phyloP scores from a whole-genome alignment of 495 filamentous ascomycete genomes.

The Echria macrotheca region DNA sequence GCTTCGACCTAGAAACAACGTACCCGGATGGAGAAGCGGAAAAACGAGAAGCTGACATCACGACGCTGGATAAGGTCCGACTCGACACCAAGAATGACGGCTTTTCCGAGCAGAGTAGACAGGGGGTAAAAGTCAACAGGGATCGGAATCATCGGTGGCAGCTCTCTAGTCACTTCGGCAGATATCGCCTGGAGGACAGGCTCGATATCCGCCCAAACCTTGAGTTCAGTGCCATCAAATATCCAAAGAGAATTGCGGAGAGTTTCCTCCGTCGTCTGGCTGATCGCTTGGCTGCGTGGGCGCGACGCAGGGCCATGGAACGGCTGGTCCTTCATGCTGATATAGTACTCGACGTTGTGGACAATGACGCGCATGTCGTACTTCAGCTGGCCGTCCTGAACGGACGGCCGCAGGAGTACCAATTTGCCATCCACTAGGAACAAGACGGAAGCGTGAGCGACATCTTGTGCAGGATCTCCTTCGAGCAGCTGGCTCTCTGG shows the following conservation, averaged over 20 bases:
- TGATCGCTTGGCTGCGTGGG: constrained; percentile 16
- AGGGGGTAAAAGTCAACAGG: constrained; percentile 87
- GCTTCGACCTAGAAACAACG: too few species aligned
- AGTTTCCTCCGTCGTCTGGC: constrained; percentile 39
- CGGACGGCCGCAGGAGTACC: constrained; percentile 81
- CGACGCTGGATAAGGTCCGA: constrained; percentile 85
- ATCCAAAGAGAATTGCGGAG: constrained; percentile 89
- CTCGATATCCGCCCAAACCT: constrained; percentile 87
- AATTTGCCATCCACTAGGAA: constrained; percentile 96
- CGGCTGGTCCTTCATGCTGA: constrained; percentile 81
- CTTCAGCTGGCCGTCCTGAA: constrained; percentile 71
- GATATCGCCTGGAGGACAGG: constrained; percentile 68
- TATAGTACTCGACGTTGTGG: constrained; percentile 92
- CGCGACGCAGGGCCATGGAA: constrained; percentile 32
- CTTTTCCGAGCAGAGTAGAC: constrained; percentile 77
- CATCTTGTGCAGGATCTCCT: constrained; percentile 94
- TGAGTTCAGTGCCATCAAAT: constrained; percentile 79
- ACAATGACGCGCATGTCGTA: constrained; percentile 98
- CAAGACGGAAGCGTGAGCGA: constrained; percentile 86
- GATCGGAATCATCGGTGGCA: constrained; percentile 60
- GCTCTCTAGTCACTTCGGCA: constrained; percentile 51
- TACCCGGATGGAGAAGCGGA: constrained; percentile 78
- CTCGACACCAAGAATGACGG: constrained; percentile 84
- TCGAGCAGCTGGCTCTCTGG: constrained; percentile 85
- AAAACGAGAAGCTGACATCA: constrained; percentile 80